Percentiles rank a stretch among this genome's conserved stretches.
These are phyloP conservation scores for Cryptosporidium tyzzeri DNA, from an alignment of 169 alveolate genomes.

Conservation along the genomic window DNA sequence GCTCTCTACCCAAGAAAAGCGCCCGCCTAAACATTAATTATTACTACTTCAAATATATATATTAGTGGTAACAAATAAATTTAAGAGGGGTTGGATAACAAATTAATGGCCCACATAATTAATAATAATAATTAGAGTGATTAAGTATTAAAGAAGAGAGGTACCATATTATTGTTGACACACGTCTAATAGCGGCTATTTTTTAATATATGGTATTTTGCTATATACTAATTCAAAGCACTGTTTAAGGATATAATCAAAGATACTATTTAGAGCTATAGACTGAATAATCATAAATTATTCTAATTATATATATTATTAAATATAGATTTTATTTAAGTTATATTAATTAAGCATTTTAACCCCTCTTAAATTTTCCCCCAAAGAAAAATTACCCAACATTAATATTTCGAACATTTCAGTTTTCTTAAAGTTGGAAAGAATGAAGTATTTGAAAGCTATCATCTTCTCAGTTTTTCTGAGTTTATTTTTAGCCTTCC, in stretches of 20 bases:
- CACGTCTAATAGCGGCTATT: slow-evolving; percentile 38
- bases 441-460: slow-evolving; percentile 20
- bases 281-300: not conserved
- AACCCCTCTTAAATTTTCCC: slow-evolving; percentile 34
- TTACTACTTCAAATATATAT: too few relatives aligned
- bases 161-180: not conserved
- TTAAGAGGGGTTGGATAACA: slow-evolving; percentile 8
- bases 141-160: not conserved
- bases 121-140: not conserved
- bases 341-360: not conserved
- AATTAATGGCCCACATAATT: slow-evolving; percentile 4
- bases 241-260: not conserved
- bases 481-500: slow-evolving; percentile 35
- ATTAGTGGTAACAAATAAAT: not conserved
- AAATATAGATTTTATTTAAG: too few relatives aligned
- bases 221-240: not conserved
- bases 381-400: slow-evolving; percentile 13
- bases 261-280: slow-evolving; percentile 14
- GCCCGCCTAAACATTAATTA: slow-evolving; percentile 4
- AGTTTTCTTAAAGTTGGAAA: slow-evolving; percentile 32
- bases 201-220: not conserved
- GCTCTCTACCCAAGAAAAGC: not conserved
- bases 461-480: slow-evolving; percentile 17
- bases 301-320: not conserved
- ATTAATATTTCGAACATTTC: not conserved